These are phyloP conservation scores for Colletotrichum brevisporum DNA, from an alignment of 2,329 filamentous ascomycete genomes.

Conservation along the genomic window DNA sequence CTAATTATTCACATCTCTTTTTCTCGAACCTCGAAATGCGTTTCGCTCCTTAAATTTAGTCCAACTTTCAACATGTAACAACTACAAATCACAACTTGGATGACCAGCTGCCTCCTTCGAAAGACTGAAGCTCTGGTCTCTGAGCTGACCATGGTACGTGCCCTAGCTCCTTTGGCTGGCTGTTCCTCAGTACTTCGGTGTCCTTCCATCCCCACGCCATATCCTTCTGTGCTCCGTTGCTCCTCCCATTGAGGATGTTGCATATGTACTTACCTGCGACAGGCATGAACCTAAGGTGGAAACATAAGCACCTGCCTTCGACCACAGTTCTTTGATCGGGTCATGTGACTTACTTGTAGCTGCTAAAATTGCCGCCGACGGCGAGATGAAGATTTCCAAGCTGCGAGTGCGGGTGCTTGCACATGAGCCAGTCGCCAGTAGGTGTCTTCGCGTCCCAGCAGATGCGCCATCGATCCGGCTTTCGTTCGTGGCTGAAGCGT, in stretches of 20 bases:
- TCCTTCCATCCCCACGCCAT: conserved; percentile 28
- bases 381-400: conserved; percentile 15
- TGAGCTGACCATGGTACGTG: background rate
- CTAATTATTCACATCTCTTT: no score
- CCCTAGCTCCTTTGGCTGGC: background rate
- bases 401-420: conserved; percentile 7
- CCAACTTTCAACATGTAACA: no score
- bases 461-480: conserved; percentile 12
- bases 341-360: conserved; percentile 17
- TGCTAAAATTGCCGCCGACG: conserved; percentile 27
- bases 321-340: no score
- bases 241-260: conserved; percentile 11
- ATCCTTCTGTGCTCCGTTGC: conserved; percentile 18
- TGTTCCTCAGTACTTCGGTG: background rate
- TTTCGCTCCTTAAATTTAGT: no score
- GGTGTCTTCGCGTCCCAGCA: conserved; percentile 31
- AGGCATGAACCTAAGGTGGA: conserved; percentile 7
- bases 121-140: background rate
- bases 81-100: background rate
- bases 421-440: conserved; percentile 29
- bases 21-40: no score
- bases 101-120: background rate
- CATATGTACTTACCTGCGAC: conserved; percentile 22
- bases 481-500: background rate
- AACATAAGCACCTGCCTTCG: no score